Evolutionary conservation across 2,329 filamentous ascomycete species (phyloP).

Genomic region (Verruconis gallopava): DNA sequence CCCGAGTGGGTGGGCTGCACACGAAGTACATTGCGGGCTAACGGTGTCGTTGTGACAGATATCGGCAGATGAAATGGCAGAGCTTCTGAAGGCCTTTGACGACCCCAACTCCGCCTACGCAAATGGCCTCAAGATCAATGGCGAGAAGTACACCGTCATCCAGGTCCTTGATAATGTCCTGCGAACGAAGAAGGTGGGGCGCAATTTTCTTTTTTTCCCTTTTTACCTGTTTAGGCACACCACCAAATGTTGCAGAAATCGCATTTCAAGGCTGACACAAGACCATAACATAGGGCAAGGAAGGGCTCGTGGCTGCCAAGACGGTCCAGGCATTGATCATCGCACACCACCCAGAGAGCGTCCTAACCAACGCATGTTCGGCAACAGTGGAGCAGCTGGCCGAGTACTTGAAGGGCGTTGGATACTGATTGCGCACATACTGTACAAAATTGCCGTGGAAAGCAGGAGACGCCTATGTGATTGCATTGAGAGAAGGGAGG

Average conservation of each 20-base stretch:
- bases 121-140: conserved; percentile 8
- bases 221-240: conserved; percentile 1
- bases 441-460: too few relatives aligned
- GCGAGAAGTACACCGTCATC: conserved; percentile 10
- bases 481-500: too few relatives aligned
- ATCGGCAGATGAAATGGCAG: conserved; percentile 32
- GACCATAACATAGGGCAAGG: conserved; percentile 48
- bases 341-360: conserved; percentile 66
- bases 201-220: not conserved
- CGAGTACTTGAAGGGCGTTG: conserved; percentile 69
- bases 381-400: conserved; percentile 70
- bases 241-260: too few relatives aligned
- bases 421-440: too few relatives aligned
- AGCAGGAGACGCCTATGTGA: too few relatives aligned
- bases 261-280: conserved; percentile 11
- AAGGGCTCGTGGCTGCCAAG: conserved; percentile 73
- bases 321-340: conserved; percentile 81
- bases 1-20: not conserved
- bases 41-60: conserved; percentile 8
- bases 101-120: conserved; percentile 1
- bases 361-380: conserved; percentile 62
- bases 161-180: conserved; percentile 5
- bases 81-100: conserved; percentile 7
- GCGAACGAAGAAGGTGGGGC: conserved; percentile 6
- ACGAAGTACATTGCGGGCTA: not conserved